phyloP scores from a whole-genome alignment of 257 asterid genomes.

The Verbena officinalis region DNA sequence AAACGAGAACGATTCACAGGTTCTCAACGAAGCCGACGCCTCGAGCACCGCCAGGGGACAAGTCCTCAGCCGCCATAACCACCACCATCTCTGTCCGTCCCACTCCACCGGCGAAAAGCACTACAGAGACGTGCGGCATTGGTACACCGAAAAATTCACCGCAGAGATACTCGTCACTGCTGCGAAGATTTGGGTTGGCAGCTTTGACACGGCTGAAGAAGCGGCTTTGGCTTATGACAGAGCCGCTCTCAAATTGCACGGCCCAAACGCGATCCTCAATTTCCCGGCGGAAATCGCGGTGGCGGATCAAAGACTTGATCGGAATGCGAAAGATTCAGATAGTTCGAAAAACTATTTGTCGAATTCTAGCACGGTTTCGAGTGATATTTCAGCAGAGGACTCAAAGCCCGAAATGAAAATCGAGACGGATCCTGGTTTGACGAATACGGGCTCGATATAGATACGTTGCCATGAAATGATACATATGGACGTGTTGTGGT shows the following conservation, averaged over 20 bases:
- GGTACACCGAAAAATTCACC: conserved; percentile 72
- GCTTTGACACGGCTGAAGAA: conserved; percentile 60
- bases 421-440: too few relatives aligned
- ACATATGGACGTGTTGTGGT: too few relatives aligned
- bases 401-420: background rate
- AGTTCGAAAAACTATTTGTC: background rate
- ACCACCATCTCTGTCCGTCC: conserved; percentile 32
- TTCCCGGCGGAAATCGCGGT: conserved; percentile 49
- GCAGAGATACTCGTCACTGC: conserved; percentile 68
- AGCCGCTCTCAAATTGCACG: conserved; percentile 67
- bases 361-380: background rate
- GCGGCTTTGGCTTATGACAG: conserved; percentile 76
- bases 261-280: conserved; percentile 64
- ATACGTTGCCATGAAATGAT: too few relatives aligned
- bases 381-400: conserved; percentile 13
- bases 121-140: conserved; percentile 64
- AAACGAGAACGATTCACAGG: conserved; percentile 69
- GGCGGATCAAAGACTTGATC: background rate
- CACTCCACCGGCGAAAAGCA: conserved; percentile 39
- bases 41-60: conserved; percentile 30
- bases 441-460: too few relatives aligned
- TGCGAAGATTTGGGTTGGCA: conserved; percentile 66
- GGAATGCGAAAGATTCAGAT: background rate
- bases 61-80: conserved; percentile 12
- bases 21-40: conserved; percentile 55